These are phyloP conservation scores for Coccinonectria pachysandricola DNA, from an alignment of 2,329 filamentous ascomycete species.

Conservation along the genomic window DNA sequence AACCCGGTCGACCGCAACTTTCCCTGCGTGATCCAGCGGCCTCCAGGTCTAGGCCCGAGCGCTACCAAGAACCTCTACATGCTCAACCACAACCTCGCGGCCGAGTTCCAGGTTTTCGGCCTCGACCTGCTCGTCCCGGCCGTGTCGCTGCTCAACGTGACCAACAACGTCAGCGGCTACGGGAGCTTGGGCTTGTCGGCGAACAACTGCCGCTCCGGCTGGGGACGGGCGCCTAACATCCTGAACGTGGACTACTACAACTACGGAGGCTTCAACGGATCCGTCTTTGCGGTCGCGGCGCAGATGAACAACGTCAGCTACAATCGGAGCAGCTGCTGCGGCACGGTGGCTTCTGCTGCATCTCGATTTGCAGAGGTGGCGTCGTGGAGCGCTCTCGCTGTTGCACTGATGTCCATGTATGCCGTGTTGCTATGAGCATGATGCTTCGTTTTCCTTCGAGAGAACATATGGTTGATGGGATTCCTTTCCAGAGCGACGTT, in stretches of 20 bases:
- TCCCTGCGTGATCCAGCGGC: conserved; percentile 69
- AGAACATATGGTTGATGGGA: too few species aligned
- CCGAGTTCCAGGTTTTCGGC: conserved; percentile 58
- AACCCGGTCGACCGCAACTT: conserved; percentile 56
- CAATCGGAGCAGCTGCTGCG: conserved; percentile 44
- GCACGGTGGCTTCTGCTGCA: conserved; percentile 27
- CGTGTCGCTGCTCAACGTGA: conserved; percentile 56
- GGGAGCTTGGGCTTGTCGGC: conserved; percentile 58
- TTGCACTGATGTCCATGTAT: conserved; percentile 12
- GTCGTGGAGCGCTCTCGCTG: conserved; percentile 12
- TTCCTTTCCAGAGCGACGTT: too few species aligned
- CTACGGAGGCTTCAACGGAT: conserved; percentile 52
- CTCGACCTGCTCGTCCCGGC: conserved; percentile 60
- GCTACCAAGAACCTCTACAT: conserved; percentile 61
- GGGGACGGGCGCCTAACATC: conserved; percentile 64
- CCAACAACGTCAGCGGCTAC: conserved; percentile 55
- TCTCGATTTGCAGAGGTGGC: conserved; percentile 11
- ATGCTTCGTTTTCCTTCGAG: conserved; percentile 1
- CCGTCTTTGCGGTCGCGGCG: conserved; percentile 66
- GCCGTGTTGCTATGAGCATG: conserved; percentile 11
- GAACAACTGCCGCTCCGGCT: conserved; percentile 49
- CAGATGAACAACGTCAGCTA: conserved; percentile 64
- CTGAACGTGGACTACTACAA: conserved; percentile 84
- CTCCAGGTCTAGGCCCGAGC: conserved; percentile 49
- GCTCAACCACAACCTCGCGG: conserved; percentile 85